These are phyloP conservation scores for Cryptomeria japonica DNA, from an alignment of 75 land plant genomes.

Conservation along the genomic window DNA sequence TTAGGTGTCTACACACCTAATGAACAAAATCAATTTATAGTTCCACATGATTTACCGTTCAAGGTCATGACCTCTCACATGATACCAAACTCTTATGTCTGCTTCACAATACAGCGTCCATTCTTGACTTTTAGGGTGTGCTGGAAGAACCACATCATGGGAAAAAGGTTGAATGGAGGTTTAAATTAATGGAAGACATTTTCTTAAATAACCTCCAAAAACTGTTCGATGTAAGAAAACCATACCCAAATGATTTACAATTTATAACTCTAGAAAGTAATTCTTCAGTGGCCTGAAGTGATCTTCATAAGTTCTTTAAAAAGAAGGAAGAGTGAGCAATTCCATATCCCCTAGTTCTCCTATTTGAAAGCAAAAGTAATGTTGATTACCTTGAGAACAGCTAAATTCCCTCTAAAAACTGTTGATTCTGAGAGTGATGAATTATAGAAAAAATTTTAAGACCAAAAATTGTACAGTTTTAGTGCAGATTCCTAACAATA, in stretches of 20 bases:
- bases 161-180: not conserved
- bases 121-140: not conserved
- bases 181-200: not conserved
- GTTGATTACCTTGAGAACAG: not conserved
- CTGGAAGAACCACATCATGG: not conserved
- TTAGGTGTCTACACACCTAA: too few species aligned
- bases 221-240: not conserved
- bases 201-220: not conserved
- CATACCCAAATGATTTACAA: not conserved
- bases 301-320: not conserved
- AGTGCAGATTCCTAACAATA: not conserved
- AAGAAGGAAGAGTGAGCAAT: not conserved
- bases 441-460: not conserved
- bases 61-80: not conserved
- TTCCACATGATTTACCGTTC: not conserved
- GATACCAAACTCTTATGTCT: too few species aligned
- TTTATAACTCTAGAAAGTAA: not conserved
- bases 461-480: not conserved
- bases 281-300: not conserved
- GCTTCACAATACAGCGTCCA: not conserved
- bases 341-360: not conserved
- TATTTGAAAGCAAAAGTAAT: not conserved
- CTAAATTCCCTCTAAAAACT: not conserved
- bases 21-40: not conserved
- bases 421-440: not conserved